A percentile compares a stretch with the other conserved stretches of the same genome.
Evolutionary conservation across 768 basidiomycete species (phyloP).

Genomic region (Kwoniella heveanensis): DNA sequence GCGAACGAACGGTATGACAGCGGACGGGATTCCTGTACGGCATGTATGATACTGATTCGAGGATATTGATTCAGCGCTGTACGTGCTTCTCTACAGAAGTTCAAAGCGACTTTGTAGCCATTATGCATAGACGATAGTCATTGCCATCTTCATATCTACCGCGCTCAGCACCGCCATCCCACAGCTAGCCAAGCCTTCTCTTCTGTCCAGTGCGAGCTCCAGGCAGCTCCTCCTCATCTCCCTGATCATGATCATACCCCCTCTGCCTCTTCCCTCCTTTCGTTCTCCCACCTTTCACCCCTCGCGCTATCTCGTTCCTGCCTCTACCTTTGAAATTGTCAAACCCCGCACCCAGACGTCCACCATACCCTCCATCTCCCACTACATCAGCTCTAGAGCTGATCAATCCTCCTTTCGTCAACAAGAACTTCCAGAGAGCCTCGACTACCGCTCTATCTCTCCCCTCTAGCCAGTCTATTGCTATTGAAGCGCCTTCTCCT

Average conservation of each 20-base stretch:
- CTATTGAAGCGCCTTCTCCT: slow-evolving; percentile 2
- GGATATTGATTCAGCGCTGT: too few relatives aligned
- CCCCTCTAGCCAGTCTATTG: slow-evolving; percentile 39
- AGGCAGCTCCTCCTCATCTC: background rate
- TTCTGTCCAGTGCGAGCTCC: background rate
- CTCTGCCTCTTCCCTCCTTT: slow-evolving; percentile 1
- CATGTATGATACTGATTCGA: too few relatives aligned
- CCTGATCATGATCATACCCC: too few relatives aligned
- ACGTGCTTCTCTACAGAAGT: too few relatives aligned
- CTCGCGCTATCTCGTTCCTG: background rate
- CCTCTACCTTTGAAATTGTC: slow-evolving; percentile 3
- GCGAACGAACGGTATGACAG: too few relatives aligned
- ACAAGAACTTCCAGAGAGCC: slow-evolving; percentile 46
- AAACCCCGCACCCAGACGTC: slow-evolving; percentile 3
- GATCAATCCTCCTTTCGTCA: slow-evolving; percentile 39
- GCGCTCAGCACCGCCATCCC: too few relatives aligned
- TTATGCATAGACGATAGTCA: too few relatives aligned
- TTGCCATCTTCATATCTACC: too few relatives aligned
- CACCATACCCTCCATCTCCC: slow-evolving; percentile 8
- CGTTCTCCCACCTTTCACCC: background rate
- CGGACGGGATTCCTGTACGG: too few relatives aligned
- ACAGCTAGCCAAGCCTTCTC: background rate
- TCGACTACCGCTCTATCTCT: slow-evolving; percentile 40
- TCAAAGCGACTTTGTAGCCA: too few relatives aligned
- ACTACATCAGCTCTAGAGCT: slow-evolving; percentile 10